These are phyloP conservation scores for Eucalyptus regnans DNA, from an alignment of 345 rosid genomes.

Conservation along the genomic window DNA sequence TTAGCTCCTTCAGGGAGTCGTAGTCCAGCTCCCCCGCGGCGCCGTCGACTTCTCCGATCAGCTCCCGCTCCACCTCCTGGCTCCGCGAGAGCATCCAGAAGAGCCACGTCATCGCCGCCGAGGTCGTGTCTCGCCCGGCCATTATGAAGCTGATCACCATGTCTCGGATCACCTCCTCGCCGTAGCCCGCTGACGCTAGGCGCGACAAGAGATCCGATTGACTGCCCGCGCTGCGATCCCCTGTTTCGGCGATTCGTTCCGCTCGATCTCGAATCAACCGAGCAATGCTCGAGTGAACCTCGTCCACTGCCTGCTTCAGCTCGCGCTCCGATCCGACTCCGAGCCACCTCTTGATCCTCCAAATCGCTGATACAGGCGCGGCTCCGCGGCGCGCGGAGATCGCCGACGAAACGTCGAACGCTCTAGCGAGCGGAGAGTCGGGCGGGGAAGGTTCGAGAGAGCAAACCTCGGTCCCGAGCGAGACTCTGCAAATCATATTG, in stretches of 20 bases:
- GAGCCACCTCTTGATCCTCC: conserved; percentile 56
- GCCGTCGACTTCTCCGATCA: conserved; percentile 24
- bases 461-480: conserved; percentile 36
- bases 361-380: conserved; percentile 28
- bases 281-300: not conserved
- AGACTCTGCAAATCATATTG: conserved; percentile 33
- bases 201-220: conserved; percentile 46
- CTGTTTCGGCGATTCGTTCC: conserved; percentile 1
- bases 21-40: conserved; percentile 23
- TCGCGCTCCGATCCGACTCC: conserved; percentile 45
- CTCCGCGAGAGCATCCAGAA: conserved; percentile 45
- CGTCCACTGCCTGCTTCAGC: conserved; percentile 25
- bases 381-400: conserved; percentile 44
- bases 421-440: conserved; percentile 15
- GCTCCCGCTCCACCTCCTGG: conserved; percentile 17
- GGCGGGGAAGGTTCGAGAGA: conserved; percentile 21
- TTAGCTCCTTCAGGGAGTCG: conserved; percentile 24
- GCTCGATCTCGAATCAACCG: conserved; percentile 15
- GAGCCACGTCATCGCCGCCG: conserved; percentile 55
- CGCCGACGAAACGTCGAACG: conserved; percentile 45
- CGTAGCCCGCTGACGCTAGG: conserved; percentile 19
- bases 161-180: conserved; percentile 34
- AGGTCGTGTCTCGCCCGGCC: conserved; percentile 70
- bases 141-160: conserved; percentile 42
- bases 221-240: conserved; percentile 14